Evolutionary conservation across 129 eudicot genomes (phyloP), one percentile per base, ranked within the genome.

Genomic region (Gnaphalium uliginosum): DNA sequence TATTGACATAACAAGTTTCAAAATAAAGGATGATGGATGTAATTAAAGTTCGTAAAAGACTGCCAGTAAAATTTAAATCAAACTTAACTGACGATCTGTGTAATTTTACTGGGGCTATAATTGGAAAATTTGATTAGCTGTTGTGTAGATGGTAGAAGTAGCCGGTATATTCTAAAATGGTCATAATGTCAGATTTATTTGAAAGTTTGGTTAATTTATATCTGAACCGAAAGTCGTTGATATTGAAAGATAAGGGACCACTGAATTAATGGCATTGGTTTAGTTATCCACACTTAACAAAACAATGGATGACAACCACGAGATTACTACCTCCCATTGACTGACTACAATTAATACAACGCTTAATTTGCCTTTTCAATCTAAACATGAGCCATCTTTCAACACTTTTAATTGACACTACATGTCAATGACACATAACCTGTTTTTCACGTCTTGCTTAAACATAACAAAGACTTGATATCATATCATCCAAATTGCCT

Each of bases 281-380:
- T 25, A n/a, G 35, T 58, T 41, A 11, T 58, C 58, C 21, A 22
- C 3, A 6, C 17, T 35, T 35, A 35, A 37, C 58, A 22, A 76
- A 66, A 54, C 29, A 66, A 32, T 76, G 43, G 80, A 33, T 67
- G 25, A 76, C 66, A 18, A 53, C 80, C 80, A 76, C 74, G 33
- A 54, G 19, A 29, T 29, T 4, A 23, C 9, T 14, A 68, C 10
- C 67, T 51, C 46, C 65, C 6, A 29, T 76, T 37, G 68, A 5
- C 74, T 14, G 33, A 76, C n/a, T n/a, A n/a, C n/a, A 17, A 35
- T 9, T 0, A 1, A 58, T 78, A 46, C 27, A 29, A 50, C 18
- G 19, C 8, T 48, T 66, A n/a, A n/a, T 69, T 32, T 78, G 72
- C 59, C 72, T 62, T 71, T 54, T 79, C 54, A 66, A 15, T 50